These are phyloP conservation scores for Tolypocladium inflatum DNA, from an alignment of 2,329 filamentous ascomycete genomes.

Conservation along the genomic window DNA sequence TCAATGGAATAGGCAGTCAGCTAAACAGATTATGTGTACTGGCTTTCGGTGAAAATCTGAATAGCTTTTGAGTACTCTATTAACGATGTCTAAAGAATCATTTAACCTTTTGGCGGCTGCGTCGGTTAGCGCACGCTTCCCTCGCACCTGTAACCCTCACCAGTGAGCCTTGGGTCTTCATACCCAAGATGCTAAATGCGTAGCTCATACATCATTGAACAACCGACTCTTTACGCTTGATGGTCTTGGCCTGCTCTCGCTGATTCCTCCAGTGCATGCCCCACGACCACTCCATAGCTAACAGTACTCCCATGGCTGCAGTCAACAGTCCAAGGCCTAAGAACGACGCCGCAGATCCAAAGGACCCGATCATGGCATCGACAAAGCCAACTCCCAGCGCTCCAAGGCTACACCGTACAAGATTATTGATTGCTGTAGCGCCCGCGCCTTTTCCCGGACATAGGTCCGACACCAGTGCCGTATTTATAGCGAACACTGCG, in stretches of 20 bases:
- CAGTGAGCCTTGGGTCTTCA: no score
- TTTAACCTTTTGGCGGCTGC: no score
- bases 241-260: background rate
- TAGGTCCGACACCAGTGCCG: slow-evolving; percentile 21
- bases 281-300: slow-evolving; percentile 1
- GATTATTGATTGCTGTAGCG: slow-evolving; percentile 23
- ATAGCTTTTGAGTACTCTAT: no score
- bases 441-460: slow-evolving; percentile 20
- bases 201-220: no score
- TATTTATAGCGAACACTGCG: slow-evolving; percentile 25
- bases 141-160: no score
- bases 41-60: no score
- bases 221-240: background rate
- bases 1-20: no score
- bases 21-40: no score
- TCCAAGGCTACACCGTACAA: slow-evolving; percentile 18
- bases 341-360: slow-evolving; percentile 2
- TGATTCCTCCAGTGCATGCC: slow-evolving; percentile 2
- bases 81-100: no score
- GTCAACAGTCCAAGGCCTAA: slow-evolving; percentile 1
- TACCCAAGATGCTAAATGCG: no score
- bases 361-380: slow-evolving; percentile 4
- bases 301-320: background rate
- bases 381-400: slow-evolving; percentile 15
- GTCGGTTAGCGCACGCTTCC: no score